Conservation (phyloP, 129 eudicot genomes). For the Pulicaria dysenterica region DNA sequence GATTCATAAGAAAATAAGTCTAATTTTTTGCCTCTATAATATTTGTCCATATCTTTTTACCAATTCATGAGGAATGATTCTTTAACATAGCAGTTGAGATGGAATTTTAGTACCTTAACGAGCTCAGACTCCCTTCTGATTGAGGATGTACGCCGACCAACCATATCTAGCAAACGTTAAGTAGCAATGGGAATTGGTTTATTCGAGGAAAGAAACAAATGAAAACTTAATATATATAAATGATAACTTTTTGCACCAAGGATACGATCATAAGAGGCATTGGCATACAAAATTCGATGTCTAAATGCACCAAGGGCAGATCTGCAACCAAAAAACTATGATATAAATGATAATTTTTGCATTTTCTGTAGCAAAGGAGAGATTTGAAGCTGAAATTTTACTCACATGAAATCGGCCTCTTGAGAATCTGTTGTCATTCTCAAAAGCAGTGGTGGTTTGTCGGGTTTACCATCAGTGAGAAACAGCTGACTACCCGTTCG, state of each 20-base stretch:
- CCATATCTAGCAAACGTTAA: slow-evolving; percentile 76
- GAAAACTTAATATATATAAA: too few species aligned
- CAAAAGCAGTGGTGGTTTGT: slow-evolving; percentile 79
- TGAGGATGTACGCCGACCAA: slow-evolving; percentile 99
- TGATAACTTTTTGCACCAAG: too few species aligned
- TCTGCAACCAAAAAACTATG: slow-evolving; percentile 45
- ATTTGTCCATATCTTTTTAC: too few species aligned
- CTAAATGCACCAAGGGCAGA: slow-evolving; percentile 87
- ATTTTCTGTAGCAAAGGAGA: neutral
- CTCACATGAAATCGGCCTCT: slow-evolving; percentile 83
- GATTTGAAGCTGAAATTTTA: slow-evolving; percentile 11
- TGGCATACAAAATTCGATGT: slow-evolving; percentile 88
- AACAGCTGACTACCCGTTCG: slow-evolving; percentile 91
- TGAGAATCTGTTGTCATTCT: slow-evolving; percentile 88
- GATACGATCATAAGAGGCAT: slow-evolving; percentile 97
- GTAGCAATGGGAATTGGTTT: slow-evolving; percentile 7
- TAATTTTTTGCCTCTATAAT: too few species aligned
- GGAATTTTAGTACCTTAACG: slow-evolving; percentile 52
- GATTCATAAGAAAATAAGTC: too few species aligned
- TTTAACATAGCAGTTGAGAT: neutral
- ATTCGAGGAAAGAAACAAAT: neutral
- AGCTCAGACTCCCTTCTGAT: slow-evolving; percentile 95
- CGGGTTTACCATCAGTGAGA: slow-evolving; percentile 84
- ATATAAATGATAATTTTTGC: neutral
- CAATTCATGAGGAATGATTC: neutral